Conservation (phyloP, 2,329 filamentous ascomycete genomes). For the Botrytis medusae region DNA sequence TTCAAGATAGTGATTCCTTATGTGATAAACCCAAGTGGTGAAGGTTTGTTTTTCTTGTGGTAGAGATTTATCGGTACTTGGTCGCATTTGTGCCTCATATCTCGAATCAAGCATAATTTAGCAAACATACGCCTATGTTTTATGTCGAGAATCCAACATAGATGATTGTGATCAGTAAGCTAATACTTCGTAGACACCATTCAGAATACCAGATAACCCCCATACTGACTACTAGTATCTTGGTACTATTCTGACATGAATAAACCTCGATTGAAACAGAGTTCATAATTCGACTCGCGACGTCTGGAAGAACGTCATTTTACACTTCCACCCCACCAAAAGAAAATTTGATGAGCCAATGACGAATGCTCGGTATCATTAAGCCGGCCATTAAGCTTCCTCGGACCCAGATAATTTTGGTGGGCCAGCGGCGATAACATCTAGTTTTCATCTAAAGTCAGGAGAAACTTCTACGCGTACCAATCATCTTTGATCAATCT, state of each 20-base stretch:
- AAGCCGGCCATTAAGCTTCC: neutral
- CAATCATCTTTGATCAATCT: neutral
- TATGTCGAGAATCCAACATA: neutral
- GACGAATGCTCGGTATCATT: neutral
- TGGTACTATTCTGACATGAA: neutral
- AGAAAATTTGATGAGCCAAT: neutral
- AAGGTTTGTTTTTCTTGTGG: too few species aligned
- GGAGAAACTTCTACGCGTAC: neutral
- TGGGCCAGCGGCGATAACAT: neutral
- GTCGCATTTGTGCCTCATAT: neutral
- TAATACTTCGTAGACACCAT: neutral
- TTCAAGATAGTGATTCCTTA: too few species aligned
- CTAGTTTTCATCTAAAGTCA: neutral
- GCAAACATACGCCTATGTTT: neutral
- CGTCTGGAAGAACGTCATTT: neutral
- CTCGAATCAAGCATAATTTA: neutral
- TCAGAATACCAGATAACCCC: neutral
- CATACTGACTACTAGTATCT: neutral
- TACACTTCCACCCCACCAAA: neutral
- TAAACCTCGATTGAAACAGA: neutral
- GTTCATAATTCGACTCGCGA: neutral
- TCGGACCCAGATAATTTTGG: neutral
- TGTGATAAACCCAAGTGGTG: too few species aligned
- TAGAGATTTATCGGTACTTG: too few species aligned
- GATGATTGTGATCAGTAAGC: neutral